Evolutionary conservation across 345 rosid species (phyloP).

Genomic region (Salix purpurea): DNA sequence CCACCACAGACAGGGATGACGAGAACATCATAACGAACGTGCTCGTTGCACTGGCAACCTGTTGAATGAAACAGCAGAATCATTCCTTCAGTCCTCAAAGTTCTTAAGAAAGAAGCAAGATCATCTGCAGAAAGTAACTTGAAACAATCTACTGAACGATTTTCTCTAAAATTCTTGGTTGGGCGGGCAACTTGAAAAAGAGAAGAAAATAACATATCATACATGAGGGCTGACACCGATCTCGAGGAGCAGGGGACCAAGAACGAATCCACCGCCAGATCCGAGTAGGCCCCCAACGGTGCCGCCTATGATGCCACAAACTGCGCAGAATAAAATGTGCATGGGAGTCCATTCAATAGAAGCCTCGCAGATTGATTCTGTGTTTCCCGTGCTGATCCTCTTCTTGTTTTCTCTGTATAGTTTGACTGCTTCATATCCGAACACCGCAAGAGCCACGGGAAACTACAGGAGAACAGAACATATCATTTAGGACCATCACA

Average conservation of each 20-base stretch:
- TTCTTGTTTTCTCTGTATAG: conserved; percentile 53
- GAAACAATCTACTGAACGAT: background rate
- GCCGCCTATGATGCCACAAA: conserved; percentile 81
- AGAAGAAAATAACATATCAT: background rate
- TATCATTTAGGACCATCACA: no score
- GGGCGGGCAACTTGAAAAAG: background rate
- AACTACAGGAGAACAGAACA: conserved; percentile 37
- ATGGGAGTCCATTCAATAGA: conserved; percentile 78
- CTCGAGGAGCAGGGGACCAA: conserved; percentile 92
- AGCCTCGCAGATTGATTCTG: conserved; percentile 75
- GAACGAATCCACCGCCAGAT: conserved; percentile 92
- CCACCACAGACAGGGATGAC: conserved; percentile 89
- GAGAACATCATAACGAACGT: conserved; percentile 99
- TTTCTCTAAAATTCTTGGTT: no score
- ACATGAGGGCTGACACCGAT: conserved; percentile 98
- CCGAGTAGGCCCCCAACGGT: conserved; percentile 93
- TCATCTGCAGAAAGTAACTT: background rate
- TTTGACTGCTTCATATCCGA: conserved; percentile 64
- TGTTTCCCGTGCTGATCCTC: conserved; percentile 56
- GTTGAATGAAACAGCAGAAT: background rate
- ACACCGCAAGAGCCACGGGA: conserved; percentile 57
- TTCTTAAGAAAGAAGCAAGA: background rate
- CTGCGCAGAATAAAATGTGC: conserved; percentile 72
- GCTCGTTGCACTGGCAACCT: conserved; percentile 98
- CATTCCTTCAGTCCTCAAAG: background rate